phyloP scores from a whole-genome alignment of 306 rosid genomes.

The Quercus alba region DNA sequence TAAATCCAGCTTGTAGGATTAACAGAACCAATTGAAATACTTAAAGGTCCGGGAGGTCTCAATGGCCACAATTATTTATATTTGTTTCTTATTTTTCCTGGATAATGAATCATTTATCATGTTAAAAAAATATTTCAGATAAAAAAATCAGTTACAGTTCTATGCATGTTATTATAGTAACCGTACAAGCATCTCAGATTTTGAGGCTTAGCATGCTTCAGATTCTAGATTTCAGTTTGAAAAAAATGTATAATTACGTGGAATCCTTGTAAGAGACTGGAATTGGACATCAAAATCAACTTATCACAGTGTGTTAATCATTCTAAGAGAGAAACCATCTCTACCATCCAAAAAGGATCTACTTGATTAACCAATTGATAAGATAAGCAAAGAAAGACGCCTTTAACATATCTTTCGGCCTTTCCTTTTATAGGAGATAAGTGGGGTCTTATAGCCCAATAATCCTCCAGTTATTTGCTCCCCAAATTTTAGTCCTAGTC shows the following conservation, averaged over 20 bases:
- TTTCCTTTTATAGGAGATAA: neutral
- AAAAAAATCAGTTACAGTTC: no score
- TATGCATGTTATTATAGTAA: no score
- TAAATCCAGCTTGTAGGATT: no score
- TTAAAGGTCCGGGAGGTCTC: no score
- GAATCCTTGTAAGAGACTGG: conserved; percentile 20
- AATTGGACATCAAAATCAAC: conserved; percentile 6
- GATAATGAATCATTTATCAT: no score
- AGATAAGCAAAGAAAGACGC: conserved; percentile 1
- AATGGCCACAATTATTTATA: no score
- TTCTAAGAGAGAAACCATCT: conserved; percentile 7
- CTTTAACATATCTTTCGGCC: neutral
- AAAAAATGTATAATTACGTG: conserved; percentile 3
- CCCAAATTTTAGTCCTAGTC: neutral
- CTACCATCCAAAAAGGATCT: conserved; percentile 22
- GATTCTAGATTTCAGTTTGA: neutral
- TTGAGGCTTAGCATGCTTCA: neutral
- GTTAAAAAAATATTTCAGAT: no score
- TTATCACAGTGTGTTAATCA: conserved; percentile 4
- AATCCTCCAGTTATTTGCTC: conserved; percentile 23
- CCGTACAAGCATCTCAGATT: no score
- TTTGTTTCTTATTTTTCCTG: no score
- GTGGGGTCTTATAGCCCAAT: conserved; percentile 4
- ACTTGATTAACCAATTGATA: conserved; percentile 10
- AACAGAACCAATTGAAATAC: no score